phyloP scores from a whole-genome alignment of 2,329 filamentous ascomycete genomes.

The Fusarium metavorans region DNA sequence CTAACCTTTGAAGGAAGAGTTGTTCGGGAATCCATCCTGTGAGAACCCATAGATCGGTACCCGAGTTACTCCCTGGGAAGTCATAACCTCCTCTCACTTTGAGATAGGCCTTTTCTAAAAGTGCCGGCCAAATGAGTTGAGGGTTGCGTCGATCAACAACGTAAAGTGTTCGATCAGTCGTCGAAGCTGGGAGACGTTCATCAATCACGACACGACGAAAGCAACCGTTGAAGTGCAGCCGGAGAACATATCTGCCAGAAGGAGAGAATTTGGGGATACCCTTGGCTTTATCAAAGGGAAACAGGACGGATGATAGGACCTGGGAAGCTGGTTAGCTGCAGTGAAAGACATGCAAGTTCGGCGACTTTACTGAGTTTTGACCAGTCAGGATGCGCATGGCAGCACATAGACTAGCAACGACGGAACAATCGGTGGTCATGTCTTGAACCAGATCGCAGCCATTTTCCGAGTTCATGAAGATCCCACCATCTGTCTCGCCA shows the following conservation, averaged over 20 bases:
- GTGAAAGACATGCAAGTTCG: background rate
- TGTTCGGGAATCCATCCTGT: slow-evolving; percentile 98
- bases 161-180: slow-evolving; percentile 80
- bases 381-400: slow-evolving; percentile 77
- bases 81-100: slow-evolving; percentile 97
- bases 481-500: slow-evolving; percentile 47
- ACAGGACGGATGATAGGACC: slow-evolving; percentile 79
- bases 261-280: slow-evolving; percentile 73
- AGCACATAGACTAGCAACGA: slow-evolving; percentile 94
- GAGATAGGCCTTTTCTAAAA: slow-evolving; percentile 95
- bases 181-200: slow-evolving; percentile 85
- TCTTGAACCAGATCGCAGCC: slow-evolving; percentile 92
- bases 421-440: slow-evolving; percentile 94
- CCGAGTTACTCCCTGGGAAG: slow-evolving; percentile 97
- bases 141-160: slow-evolving; percentile 89
- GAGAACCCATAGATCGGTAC: slow-evolving; percentile 91
- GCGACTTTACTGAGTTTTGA: slow-evolving; percentile 70
- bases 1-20: slow-evolving; percentile 83
- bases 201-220: slow-evolving; percentile 90
- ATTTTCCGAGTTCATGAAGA: slow-evolving; percentile 67
- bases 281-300: slow-evolving; percentile 75
- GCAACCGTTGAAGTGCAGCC: slow-evolving; percentile 96
- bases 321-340: slow-evolving; percentile 48
- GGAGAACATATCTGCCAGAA: slow-evolving; percentile 90
- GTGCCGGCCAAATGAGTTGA: slow-evolving; percentile 86